Evolutionary conservation across 139 green algal genomes (phyloP).

Genomic region (Bryopsis sp.): DNA sequence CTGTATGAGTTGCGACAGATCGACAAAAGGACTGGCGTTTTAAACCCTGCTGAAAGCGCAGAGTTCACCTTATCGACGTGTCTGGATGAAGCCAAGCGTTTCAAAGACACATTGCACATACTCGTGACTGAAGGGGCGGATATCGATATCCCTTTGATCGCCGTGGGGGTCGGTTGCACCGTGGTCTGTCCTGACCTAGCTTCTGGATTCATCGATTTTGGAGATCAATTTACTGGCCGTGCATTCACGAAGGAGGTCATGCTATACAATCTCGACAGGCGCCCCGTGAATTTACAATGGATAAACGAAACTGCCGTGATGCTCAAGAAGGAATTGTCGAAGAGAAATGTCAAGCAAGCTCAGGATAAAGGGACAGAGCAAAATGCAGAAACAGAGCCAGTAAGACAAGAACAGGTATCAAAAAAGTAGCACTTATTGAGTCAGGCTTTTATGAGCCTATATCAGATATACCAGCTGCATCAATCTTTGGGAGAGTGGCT

Average conservation of each 20-base stretch:
- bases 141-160: slow-evolving; percentile 44
- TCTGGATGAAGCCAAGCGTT: slow-evolving; percentile 42
- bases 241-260: slow-evolving; percentile 42
- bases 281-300: slow-evolving; percentile 41
- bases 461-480: too few species aligned
- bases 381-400: too few species aligned
- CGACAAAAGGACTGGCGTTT: neutral
- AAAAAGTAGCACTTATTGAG: too few species aligned
- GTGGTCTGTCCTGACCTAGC: slow-evolving; percentile 46
- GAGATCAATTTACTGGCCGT: slow-evolving; percentile 51
- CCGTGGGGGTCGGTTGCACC: slow-evolving; percentile 46
- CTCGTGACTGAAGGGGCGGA: slow-evolving; percentile 63
- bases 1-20: neutral
- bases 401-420: too few species aligned
- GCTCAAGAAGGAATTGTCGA: too few species aligned
- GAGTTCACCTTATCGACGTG: slow-evolving; percentile 32
- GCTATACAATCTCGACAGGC: slow-evolving; percentile 45
- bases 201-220: slow-evolving; percentile 46
- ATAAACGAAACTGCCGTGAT: slow-evolving; percentile 36
- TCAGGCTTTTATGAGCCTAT: too few species aligned
- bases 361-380: too few species aligned
- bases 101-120: slow-evolving; percentile 63
- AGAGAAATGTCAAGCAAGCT: too few species aligned
- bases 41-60: neutral
- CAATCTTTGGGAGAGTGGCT: too few species aligned